Evolutionary conservation across 2,329 filamentous ascomycete genomes (phyloP), one percentile per base, ranked within the genome.

Genomic region (Fusarium cyanostomum): DNA sequence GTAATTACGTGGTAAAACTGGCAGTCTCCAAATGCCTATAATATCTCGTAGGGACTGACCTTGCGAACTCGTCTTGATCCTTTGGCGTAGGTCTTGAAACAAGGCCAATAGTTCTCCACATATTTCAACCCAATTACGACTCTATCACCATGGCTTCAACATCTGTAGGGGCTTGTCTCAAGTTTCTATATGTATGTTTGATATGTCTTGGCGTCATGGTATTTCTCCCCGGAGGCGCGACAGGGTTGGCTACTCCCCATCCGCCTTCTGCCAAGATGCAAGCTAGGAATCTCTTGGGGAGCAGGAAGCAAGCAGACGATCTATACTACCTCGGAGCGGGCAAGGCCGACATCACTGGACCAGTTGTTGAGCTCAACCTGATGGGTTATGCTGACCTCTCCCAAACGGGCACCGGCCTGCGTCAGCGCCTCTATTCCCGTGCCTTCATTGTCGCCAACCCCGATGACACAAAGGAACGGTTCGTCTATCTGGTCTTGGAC

Each of bases 351-450:
- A 85, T 86, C 66, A 87, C 84, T 0, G 84, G 91, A 3, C 92
- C 93, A 0, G 92, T 96, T 11, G 93, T 96, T 18, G 92, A 97
- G 75, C 86, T 97, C 72, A 93, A 92, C 70, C 85, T 97, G 73
- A 95, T 94, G 83, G 94, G 94, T 60, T 97, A 97, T 80, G 94
- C 94, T 28, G 91, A 94, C 75, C 81, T 89, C n/a, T 85, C 86
- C 37, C 94, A 98, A 78, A 79, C 90, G 27, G 94, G 94, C 41
- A 89, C 88, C 3, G 94, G 94, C 18, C 81, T 98, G 46, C 89
- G 94, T 44, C 94, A 98, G 78, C 87, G 94, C 44, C 82, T 97
- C 13, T 94, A 95, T 77, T 93, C 92, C 34, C 88, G 94, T 46
- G 90, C 94, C 28, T 98, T 98, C 77, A 93, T 97, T 70, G 80